Conservation (phyloP, 345 rosid genomes). For the Linum usitatissimum region DNA sequence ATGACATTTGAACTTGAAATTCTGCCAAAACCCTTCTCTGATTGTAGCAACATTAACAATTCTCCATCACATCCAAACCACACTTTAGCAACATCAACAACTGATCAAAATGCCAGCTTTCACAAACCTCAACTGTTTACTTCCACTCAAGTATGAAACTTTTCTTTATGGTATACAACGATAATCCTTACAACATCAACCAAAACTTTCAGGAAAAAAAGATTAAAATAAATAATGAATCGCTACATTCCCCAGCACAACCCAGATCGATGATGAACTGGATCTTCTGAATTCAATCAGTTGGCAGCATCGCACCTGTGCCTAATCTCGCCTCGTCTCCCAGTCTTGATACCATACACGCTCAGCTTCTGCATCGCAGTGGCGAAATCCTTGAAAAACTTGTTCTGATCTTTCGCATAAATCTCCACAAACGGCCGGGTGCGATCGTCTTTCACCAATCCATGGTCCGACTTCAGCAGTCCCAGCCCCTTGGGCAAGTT, state of each 20-base stretch:
- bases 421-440: slow-evolving; percentile 56
- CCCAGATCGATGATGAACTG: background rate
- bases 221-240: no score
- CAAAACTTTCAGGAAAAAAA: no score
- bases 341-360: slow-evolving; percentile 57
- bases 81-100: no score
- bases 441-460: slow-evolving; percentile 37
- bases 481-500: slow-evolving; percentile 77
- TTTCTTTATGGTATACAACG: no score
- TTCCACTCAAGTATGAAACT: no score
- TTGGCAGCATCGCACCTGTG: slow-evolving; percentile 82
- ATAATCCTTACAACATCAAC: no score
- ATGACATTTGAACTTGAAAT: no score
- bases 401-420: slow-evolving; percentile 54
- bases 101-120: no score
- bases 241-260: background rate
- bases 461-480: slow-evolving; percentile 68
- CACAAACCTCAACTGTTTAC: no score
- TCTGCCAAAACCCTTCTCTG: no score
- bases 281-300: slow-evolving; percentile 15
- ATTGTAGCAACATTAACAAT: no score
- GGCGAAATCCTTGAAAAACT: slow-evolving; percentile 59
- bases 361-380: slow-evolving; percentile 80
- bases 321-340: slow-evolving; percentile 81
- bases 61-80: no score